phyloP scores from a whole-genome alignment of 176 grass and related monocot genomes.

The Hordeum vulgare region MorexV3_pseudomolecules_assembly NC_058523.1:493665123-493665622 shows the following conservation, averaged over 20 bases:
- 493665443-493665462: no score
- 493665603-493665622: background rate
- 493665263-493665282: no score
- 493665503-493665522: constrained; percentile 17
- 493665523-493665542: constrained; percentile 7
- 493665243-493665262: no score
- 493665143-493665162: background rate
- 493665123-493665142: background rate
- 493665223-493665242: background rate
- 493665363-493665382: background rate
- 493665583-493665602: background rate
- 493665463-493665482: background rate
- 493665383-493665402: constrained; percentile 11
- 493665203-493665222: background rate
- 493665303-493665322: background rate
- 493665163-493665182: background rate
- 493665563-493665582: background rate
- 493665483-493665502: constrained; percentile 36
- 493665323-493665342: background rate
- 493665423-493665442: background rate
- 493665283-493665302: no score
- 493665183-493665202: background rate
- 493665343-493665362: background rate
- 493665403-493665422: background rate
- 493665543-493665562: background rate